Evolutionary conservation across 345 rosid species (phyloP).

Genomic region (Arabidopsis arenosa): DNA sequence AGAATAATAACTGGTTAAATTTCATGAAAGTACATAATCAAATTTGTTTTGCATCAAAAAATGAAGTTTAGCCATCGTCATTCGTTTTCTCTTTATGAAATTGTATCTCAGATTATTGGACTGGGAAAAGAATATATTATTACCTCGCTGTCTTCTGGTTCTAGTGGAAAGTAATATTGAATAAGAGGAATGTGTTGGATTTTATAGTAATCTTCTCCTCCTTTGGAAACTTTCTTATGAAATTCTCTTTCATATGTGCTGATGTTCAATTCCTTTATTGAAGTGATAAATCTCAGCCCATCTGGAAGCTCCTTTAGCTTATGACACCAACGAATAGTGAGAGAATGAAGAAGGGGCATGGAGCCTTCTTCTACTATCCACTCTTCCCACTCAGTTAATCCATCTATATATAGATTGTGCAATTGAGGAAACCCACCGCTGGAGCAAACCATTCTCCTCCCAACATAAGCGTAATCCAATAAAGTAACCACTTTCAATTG

Average conservation of each 20-base stretch:
- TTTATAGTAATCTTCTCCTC: conserved; percentile 49
- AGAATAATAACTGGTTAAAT: too few relatives aligned
- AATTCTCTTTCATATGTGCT: conserved; percentile 9
- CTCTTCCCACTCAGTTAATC: too few relatives aligned
- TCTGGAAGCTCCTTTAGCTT: conserved; percentile 39
- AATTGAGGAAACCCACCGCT: conserved; percentile 20
- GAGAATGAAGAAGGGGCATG: conserved; percentile 44
- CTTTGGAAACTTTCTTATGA: conserved; percentile 10
- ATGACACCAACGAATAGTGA: conserved; percentile 28
- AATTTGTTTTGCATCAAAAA: too few relatives aligned
- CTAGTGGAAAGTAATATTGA: too few relatives aligned
- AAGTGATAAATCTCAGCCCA: conserved; percentile 26
- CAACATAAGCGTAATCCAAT: background rate
- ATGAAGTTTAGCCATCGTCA: too few relatives aligned
- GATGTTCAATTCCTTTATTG: conserved; percentile 37
- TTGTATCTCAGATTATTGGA: too few relatives aligned
- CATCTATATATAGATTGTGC: too few relatives aligned
- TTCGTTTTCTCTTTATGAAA: too few relatives aligned
- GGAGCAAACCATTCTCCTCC: conserved; percentile 38
- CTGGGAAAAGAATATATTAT: too few relatives aligned
- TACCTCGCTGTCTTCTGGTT: too few relatives aligned
- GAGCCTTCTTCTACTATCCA: conserved; percentile 35
- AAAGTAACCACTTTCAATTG: conserved; percentile 1
- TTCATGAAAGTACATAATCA: too few relatives aligned
- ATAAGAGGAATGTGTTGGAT: conserved; percentile 46